Evolutionary conservation across 306 rosid species (phyloP).

Genomic region (Acmispon strigosus): DNA sequence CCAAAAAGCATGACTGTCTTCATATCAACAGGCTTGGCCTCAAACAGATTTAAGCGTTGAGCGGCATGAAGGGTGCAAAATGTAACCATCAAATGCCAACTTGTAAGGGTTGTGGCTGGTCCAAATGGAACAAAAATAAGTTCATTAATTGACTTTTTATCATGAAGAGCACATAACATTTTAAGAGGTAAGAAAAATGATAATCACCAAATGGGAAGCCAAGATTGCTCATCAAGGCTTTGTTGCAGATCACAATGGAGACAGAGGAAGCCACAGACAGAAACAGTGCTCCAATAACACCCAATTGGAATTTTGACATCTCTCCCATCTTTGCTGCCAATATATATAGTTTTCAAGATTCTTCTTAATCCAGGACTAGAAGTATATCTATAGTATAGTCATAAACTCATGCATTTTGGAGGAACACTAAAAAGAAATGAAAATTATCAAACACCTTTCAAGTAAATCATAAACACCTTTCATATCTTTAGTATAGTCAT

Average conservation of each 20-base stretch:
- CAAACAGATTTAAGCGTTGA: constrained; percentile 71
- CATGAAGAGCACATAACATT: neutral
- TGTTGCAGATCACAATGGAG: constrained; percentile 98
- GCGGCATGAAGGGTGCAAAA: constrained; percentile 92
- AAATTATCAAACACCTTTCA: too few relatives aligned
- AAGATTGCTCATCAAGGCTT: constrained; percentile 97
- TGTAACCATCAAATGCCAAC: constrained; percentile 98
- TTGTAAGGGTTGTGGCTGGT: constrained; percentile 90
- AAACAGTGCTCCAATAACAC: constrained; percentile 84
- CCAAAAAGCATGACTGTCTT: constrained; percentile 87
- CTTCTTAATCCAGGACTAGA: neutral
- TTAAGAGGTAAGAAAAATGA: neutral
- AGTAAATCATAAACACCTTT: too few relatives aligned
- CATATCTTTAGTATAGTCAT: too few relatives aligned
- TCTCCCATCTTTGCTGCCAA: constrained; percentile 76
- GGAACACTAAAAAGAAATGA: neutral
- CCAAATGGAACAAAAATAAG: neutral
- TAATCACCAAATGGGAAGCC: constrained; percentile 88
- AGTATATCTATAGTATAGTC: neutral
- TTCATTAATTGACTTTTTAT: neutral
- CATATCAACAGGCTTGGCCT: constrained; percentile 65
- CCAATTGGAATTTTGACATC: constrained; percentile 69
- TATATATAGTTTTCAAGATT: neutral
- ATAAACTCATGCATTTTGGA: neutral
- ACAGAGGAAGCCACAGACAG: constrained; percentile 97